Conservation (phyloP, 1,284 basidiomycete genomes). For the Ustilago crameri region DNA sequence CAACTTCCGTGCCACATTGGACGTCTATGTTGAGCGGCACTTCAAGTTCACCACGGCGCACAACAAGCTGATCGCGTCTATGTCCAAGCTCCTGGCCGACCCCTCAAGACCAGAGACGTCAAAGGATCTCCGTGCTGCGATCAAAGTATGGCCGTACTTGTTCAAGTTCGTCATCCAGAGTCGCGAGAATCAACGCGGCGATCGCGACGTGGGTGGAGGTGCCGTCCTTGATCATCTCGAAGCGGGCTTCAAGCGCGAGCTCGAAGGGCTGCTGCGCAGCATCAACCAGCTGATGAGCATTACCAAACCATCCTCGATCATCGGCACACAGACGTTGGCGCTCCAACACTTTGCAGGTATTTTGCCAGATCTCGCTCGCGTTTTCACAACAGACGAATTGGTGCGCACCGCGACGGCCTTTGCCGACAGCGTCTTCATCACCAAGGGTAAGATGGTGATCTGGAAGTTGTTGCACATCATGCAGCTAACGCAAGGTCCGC, state of each 20-base stretch:
- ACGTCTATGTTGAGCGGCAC: constrained; percentile 90
- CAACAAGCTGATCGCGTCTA: constrained; percentile 71
- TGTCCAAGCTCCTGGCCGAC: constrained; percentile 82
- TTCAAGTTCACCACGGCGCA: constrained; percentile 72
- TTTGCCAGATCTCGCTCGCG: constrained; percentile 78
- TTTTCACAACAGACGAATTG: constrained; percentile 60
- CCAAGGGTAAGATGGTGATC: constrained; percentile 85
- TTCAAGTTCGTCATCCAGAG: constrained; percentile 92
- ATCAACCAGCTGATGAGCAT: constrained; percentile 90
- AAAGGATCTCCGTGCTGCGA: constrained; percentile 81
- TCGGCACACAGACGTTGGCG: constrained; percentile 83
- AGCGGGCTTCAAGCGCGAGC: constrained; percentile 78
- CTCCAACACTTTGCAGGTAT: constrained; percentile 94
- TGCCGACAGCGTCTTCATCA: constrained; percentile 81
- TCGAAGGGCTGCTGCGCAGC: constrained; percentile 75
- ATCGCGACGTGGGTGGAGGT: constrained; percentile 76
- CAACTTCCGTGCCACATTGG: constrained; percentile 89
- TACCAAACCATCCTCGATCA: constrained; percentile 81
- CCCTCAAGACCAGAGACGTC: constrained; percentile 81
- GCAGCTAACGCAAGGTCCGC: constrained; percentile 85
- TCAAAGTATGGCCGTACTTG: constrained; percentile 97
- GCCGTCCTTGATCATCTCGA: constrained; percentile 88
- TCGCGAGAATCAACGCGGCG: constrained; percentile 82
- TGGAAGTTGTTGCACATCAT: constrained; percentile 95
- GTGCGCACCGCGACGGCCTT: constrained; percentile 78